These are phyloP conservation scores for Somion occarium DNA, from an alignment of 1,284 basidiomycete genomes.

Conservation along the genomic window DNA sequence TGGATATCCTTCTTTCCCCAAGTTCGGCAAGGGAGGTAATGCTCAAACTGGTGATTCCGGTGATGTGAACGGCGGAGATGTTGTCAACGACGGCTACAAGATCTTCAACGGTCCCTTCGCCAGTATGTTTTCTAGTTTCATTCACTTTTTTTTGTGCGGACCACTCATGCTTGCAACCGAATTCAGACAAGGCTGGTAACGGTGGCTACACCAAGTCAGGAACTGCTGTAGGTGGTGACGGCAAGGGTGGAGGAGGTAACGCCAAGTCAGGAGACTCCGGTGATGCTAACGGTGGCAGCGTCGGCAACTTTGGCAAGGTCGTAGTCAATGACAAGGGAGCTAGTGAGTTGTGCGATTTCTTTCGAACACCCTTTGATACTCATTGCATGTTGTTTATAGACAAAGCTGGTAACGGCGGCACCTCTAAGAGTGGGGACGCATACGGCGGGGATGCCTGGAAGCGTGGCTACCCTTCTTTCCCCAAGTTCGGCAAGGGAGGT, in stretches of 20 bases:
- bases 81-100: neutral
- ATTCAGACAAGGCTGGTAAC: slow-evolving; percentile 1
- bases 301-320: neutral
- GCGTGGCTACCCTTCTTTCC: neutral
- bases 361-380: too few relatives aligned
- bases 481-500: neutral
- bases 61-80: neutral
- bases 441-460: slow-evolving; percentile 1
- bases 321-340: neutral
- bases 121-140: neutral
- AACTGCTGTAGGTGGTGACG: neutral
- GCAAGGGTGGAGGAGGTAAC: neutral
- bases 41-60: neutral
- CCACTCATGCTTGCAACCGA: neutral
- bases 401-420: slow-evolving; percentile 2
- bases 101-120: neutral
- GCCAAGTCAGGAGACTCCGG: neutral
- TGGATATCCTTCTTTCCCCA: neutral
- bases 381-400: neutral
- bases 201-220: slow-evolving; percentile 1
- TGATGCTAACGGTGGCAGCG: neutral
- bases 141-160: neutral
- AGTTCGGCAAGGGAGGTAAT: slow-evolving; percentile 1
- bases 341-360: neutral
- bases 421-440: slow-evolving; percentile 2